phyloP scores from a whole-genome alignment of 768 basidiomycete genomes.

The Crucibulum laeve region DNA sequence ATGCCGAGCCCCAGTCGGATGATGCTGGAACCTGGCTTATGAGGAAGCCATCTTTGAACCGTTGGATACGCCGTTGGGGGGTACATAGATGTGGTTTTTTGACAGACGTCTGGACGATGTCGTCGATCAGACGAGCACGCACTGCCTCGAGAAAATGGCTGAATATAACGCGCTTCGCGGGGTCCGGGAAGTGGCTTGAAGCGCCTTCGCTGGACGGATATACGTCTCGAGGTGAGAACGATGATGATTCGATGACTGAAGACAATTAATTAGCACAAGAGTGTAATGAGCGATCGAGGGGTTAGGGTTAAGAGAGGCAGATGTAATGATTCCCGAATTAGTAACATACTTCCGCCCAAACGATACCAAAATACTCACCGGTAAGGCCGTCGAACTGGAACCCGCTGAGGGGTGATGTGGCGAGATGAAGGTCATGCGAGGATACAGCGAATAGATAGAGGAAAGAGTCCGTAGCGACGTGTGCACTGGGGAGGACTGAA shows the following conservation, averaged over 20 bases:
- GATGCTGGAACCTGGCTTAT: conserved; percentile 37
- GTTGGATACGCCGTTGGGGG: conserved; percentile 30
- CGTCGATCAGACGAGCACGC: conserved; percentile 49
- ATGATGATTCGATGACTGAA: background rate
- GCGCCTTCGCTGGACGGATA: conserved; percentile 9
- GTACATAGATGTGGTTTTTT: conserved; percentile 15
- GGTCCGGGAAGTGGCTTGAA: conserved; percentile 29
- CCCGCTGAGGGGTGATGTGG: conserved; percentile 25
- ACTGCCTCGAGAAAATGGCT: conserved; percentile 61
- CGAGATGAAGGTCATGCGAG: conserved; percentile 24
- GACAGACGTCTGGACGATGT: conserved; percentile 43
- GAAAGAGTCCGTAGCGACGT: conserved; percentile 35
- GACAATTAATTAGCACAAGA: background rate
- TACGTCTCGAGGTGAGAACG: conserved; percentile 4
- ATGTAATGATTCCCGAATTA: conserved; percentile 5
- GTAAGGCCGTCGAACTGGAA: conserved; percentile 46
- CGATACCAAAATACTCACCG: conserved; percentile 35
- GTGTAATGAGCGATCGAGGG: background rate
- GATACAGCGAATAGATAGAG: conserved; percentile 60
- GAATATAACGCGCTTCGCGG: conserved; percentile 33
- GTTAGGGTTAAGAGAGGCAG: conserved; percentile 5
- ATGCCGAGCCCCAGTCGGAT: conserved; percentile 62
- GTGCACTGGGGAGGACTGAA: conserved; percentile 48
- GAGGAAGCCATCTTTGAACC: conserved; percentile 63
- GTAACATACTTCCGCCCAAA: conserved; percentile 9